Base-by-base conservation (phyloP, 176 grass and related monocot genomes). In the Canna indica region DNA sequence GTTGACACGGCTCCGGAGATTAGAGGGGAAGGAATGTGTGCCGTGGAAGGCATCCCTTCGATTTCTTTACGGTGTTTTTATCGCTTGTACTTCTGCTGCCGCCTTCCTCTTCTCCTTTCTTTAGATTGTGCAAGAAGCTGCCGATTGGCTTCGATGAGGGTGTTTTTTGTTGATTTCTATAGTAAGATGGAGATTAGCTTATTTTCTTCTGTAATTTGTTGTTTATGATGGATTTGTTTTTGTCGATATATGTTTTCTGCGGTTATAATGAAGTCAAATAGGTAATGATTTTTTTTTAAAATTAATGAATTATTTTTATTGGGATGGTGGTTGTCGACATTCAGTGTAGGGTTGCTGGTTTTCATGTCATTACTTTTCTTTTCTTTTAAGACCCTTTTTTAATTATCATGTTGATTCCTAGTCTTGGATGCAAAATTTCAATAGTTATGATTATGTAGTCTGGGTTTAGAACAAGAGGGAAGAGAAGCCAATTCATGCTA, bases 31-130 rank as follows among this genome's bases (percentile, higher is more conserved):
- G 61, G 60, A 76, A 52, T 52, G 22, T 29, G 41, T 67, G 61
- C 61, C 74, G 61, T 76, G 46, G 2, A 76, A 28, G 74, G 30
- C 29, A 67, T 61, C 42, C 52, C 22, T 66, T 74, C n/a, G 54
- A 58, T 20, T 74, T 60, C 26, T 54, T 36, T 41, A 16, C 1
- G 13, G 47, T 25, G 8, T 34, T 35, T 32, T 34, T 0, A 52
- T 71, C 42, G 16, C 26, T 46, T 13, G 20, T 5, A 14, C 11
- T 58, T 3, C 30, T 33, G 17, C 20, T 27, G 15, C 20, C 38
- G 31, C 25, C 7, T 28, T 38, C 31, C 44, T 3, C 50, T 35
- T 9, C 14, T 11, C 12, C 3, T 76, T 22, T 54, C 20, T 64
- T 34, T 41, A 20, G 63, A 66, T 36, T 66, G 9, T 13, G 20